Conservation (phyloP, 306 rosid genomes). For the Citrullus colocynthis region DNA sequence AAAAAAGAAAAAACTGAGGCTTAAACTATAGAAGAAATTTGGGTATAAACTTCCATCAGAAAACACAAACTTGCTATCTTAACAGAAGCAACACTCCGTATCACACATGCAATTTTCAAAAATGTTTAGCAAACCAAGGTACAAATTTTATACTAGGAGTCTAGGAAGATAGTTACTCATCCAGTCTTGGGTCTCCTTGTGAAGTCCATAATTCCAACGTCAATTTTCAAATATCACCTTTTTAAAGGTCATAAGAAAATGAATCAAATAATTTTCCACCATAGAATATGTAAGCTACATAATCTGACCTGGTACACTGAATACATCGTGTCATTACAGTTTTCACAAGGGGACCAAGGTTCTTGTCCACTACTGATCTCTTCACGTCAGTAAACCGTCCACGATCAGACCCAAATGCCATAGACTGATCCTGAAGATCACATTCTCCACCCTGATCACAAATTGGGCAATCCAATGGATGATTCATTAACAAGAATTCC, state of each 20-base stretch:
- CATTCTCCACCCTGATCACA: slow-evolving; percentile 99
- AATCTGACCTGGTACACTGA: slow-evolving; percentile 85
- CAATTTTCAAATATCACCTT: background rate
- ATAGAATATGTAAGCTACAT: background rate
- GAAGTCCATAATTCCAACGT: background rate
- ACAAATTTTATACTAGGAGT: background rate
- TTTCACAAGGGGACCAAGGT: slow-evolving; percentile 96
- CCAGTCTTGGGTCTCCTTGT: background rate
- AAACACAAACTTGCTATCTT: background rate
- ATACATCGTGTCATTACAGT: slow-evolving; percentile 98
- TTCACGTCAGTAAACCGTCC: slow-evolving; percentile 95
- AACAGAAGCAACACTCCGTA: background rate
- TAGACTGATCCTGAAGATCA: slow-evolving; percentile 98
- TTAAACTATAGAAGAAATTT: background rate
- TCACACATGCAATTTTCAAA: no score
- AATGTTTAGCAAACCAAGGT: background rate
- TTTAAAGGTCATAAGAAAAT: background rate
- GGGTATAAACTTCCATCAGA: background rate
- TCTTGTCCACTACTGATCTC: slow-evolving; percentile 95
- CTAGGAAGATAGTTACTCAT: background rate
- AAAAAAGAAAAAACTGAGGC: no score
- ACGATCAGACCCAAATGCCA: slow-evolving; percentile 99
- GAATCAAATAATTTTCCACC: background rate
- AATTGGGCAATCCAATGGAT: slow-evolving; percentile 97
- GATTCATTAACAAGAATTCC: slow-evolving; percentile 98